A percentile compares a stretch with the other conserved stretches of the same genome.
Evolutionary conservation across 2,329 filamentous ascomycete genomes (phyloP).

Genomic region (Cladophialophora psammophila): DNA sequence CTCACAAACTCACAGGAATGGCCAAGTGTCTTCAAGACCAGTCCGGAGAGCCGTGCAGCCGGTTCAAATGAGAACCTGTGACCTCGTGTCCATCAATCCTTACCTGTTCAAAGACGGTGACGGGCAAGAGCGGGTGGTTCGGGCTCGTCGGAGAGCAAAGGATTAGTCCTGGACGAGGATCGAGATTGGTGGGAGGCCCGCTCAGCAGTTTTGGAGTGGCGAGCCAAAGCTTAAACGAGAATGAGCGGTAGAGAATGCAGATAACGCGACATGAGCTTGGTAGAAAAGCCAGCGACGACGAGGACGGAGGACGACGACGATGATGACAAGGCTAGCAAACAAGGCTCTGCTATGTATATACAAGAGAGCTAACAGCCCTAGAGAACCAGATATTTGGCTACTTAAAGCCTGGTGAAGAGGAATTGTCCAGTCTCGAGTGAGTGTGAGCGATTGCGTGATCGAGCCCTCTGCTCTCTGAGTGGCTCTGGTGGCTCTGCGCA

Average conservation of each 20-base stretch:
- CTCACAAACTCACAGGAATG: slow-evolving; percentile 24
- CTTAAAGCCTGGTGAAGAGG: neutral
- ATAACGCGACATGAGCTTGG: neutral
- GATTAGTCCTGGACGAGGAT: slow-evolving; percentile 6
- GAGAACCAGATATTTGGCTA: neutral
- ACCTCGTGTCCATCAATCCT: slow-evolving; percentile 5
- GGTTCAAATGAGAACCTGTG: neutral
- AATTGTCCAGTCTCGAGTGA: slow-evolving; percentile 6
- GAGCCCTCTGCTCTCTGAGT: neutral
- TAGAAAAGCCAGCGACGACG: slow-evolving; percentile 3
- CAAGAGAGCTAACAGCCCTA: neutral
- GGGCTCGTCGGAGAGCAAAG: slow-evolving; percentile 22
- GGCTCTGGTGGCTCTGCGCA: neutral
- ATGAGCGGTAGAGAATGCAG: neutral
- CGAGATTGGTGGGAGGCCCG: slow-evolving; percentile 13
- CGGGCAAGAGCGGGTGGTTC: slow-evolving; percentile 6
- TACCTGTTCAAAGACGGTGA: neutral
- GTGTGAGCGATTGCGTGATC: slow-evolving; percentile 5
- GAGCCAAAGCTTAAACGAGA: slow-evolving; percentile 5
- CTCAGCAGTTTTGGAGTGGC: slow-evolving; percentile 9
- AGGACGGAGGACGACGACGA: neutral
- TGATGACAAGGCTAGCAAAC: neutral
- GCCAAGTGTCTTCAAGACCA: slow-evolving; percentile 6
- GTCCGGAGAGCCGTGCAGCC: slow-evolving; percentile 5
- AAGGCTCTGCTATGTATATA: neutral